These are phyloP conservation scores for Saccharomycopsis sp. DNA, from an alignment of 805 yeast species.

Conservation along the genomic window DNA sequence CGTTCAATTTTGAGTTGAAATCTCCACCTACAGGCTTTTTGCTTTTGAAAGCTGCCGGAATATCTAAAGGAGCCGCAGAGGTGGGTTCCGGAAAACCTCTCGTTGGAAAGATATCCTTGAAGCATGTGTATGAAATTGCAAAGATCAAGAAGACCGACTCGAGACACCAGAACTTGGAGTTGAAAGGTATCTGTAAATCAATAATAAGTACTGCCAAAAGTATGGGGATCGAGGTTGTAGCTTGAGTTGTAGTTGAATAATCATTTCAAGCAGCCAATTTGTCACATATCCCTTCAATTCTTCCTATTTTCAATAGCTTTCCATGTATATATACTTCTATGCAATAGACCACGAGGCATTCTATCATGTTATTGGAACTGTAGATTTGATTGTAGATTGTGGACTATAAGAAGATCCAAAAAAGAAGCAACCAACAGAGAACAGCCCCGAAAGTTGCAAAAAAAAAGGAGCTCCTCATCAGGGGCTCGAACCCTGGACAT, in stretches of 20 bases:
- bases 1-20: constrained; percentile 79
- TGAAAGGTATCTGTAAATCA: constrained; percentile 74
- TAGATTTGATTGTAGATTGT: neutral
- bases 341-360: neutral
- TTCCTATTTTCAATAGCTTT: too few relatives aligned
- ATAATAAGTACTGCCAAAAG: constrained; percentile 85
- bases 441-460: neutral
- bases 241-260: constrained; percentile 5
- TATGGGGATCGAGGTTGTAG: constrained; percentile 76
- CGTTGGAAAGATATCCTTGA: constrained; percentile 67
- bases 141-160: constrained; percentile 85
- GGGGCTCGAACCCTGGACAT: constrained; percentile 48
- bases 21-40: constrained; percentile 91
- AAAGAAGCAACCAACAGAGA: neutral
- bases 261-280: too few relatives aligned
- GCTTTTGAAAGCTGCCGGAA: constrained; percentile 71
- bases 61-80: constrained; percentile 70
- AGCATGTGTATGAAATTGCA: constrained; percentile 92
- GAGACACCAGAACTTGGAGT: constrained; percentile 60
- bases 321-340: constrained; percentile 5
- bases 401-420: neutral
- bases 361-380: neutral
- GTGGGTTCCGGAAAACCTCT: constrained; percentile 46
- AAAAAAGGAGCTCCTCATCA: constrained; percentile 26
- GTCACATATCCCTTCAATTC: neutral